A percentile compares a stretch with the other conserved stretches of the same genome.
These are phyloP conservation scores for Erysiphe pulchra DNA, from an alignment of 2,329 filamentous ascomycete genomes.

Conservation along the genomic window DNA sequence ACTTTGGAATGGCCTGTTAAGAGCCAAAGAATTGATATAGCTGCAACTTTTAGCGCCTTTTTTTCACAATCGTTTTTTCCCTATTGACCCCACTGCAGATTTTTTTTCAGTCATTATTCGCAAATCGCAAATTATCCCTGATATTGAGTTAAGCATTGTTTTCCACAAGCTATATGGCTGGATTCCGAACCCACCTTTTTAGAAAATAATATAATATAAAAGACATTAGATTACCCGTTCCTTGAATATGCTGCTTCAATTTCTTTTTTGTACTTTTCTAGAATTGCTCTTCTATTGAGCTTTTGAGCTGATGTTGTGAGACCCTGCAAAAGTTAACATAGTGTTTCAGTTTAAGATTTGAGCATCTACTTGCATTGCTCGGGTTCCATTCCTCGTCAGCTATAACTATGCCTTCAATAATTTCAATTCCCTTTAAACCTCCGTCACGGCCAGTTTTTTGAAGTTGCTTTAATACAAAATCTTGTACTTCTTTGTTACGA, in stretches of 20 bases:
- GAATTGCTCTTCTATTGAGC: slow-evolving; percentile 42
- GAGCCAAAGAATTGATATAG: too few species aligned
- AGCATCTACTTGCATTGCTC: slow-evolving; percentile 40
- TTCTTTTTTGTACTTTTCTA: slow-evolving; percentile 32
- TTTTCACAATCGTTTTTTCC: too few species aligned
- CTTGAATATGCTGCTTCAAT: slow-evolving; percentile 19
- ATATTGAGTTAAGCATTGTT: too few species aligned
- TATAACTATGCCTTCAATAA: slow-evolving; percentile 49
- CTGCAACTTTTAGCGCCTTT: too few species aligned
- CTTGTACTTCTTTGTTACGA: slow-evolving; percentile 35
- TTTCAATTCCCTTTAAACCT: slow-evolving; percentile 45
- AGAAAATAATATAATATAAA: too few species aligned
- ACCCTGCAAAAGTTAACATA: slow-evolving; percentile 21
- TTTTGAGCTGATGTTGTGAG: slow-evolving; percentile 47
- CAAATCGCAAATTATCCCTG: too few species aligned
- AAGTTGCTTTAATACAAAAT: slow-evolving; percentile 38
- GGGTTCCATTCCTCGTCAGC: slow-evolving; percentile 77
- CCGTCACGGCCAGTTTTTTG: slow-evolving; percentile 36
- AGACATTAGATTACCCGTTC: slow-evolving; percentile 2
- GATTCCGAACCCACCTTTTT: too few species aligned
- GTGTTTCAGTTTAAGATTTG: slow-evolving; percentile 6
- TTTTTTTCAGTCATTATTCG: too few species aligned
- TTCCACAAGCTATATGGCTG: too few species aligned
- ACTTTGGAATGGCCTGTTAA: too few species aligned
- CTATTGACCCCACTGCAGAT: too few species aligned